Conservation (phyloP, 164 flowering plant species). For the Magnolia changhungtana region DNA sequence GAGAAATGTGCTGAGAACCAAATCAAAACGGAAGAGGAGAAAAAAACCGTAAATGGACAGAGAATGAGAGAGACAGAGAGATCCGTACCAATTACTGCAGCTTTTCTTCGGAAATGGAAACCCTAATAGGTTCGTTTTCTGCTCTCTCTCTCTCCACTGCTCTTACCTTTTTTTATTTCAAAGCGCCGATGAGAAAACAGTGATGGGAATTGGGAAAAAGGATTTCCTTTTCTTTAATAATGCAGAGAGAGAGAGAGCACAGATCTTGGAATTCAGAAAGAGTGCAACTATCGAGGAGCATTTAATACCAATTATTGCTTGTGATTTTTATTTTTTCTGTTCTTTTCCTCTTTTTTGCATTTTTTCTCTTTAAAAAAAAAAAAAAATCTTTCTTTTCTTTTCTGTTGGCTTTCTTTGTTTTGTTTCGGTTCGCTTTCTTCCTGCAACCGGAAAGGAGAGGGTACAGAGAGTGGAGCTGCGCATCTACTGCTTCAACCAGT, state of each 20-base stretch:
- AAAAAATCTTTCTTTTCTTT: no score
- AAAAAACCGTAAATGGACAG: background rate
- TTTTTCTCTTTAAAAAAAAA: background rate
- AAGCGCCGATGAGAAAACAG: conserved; percentile 10
- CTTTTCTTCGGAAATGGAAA: conserved; percentile 6
- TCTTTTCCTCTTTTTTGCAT: background rate
- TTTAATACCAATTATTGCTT: conserved; percentile 60
- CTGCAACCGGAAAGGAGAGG: no score
- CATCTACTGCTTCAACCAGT: no score
- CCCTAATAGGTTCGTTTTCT: conserved; percentile 27
- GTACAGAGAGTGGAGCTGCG: no score
- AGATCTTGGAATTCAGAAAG: conserved; percentile 57
- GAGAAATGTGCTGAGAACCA: background rate
- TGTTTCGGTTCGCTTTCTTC: background rate
- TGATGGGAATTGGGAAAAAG: background rate
- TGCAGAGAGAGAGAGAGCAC: conserved; percentile 9
- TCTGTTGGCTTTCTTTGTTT: background rate
- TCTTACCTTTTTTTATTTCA: background rate
- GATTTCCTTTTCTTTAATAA: conserved; percentile 3
- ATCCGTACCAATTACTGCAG: background rate
- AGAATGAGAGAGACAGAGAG: conserved; percentile 1
- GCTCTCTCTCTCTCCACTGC: background rate
- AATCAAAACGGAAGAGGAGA: background rate
- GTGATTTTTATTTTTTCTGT: background rate
- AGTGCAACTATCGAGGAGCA: conserved; percentile 67